Conservation (phyloP, 306 rosid genomes). For the Sesbania bispinosa region DNA sequence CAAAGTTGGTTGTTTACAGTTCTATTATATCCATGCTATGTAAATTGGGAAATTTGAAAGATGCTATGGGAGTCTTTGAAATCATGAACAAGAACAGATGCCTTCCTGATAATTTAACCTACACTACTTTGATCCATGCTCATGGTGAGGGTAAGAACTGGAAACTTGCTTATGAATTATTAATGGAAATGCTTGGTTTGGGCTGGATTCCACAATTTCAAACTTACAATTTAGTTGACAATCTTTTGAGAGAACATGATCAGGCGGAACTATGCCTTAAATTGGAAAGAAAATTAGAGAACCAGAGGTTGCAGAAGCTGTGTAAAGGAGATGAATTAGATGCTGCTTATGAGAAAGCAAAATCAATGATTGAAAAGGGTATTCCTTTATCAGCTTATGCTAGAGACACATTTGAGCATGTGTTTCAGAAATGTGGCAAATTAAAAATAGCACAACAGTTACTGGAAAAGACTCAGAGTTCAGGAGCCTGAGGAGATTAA, state of each 20-base stretch:
- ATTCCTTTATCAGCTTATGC: slow-evolving; percentile 50
- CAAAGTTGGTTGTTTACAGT: slow-evolving; percentile 57
- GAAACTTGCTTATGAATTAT: slow-evolving; percentile 45
- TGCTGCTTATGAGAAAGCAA: slow-evolving; percentile 57
- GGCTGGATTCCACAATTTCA: slow-evolving; percentile 54
- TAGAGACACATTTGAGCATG: slow-evolving; percentile 49
- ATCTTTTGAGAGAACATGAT: slow-evolving; percentile 52
- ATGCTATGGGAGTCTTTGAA: slow-evolving; percentile 52
- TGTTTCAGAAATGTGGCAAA: slow-evolving; percentile 51
- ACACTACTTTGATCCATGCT: slow-evolving; percentile 58
- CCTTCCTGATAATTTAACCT: slow-evolving; percentile 55
- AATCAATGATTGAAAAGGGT: slow-evolving; percentile 55
- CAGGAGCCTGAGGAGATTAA: slow-evolving; percentile 5
- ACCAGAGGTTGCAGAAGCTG: slow-evolving; percentile 54
- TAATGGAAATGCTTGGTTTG: slow-evolving; percentile 60
- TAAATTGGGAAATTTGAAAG: slow-evolving; percentile 51
- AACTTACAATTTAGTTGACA: slow-evolving; percentile 43
- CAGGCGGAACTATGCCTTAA: slow-evolving; percentile 42
- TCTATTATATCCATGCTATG: slow-evolving; percentile 58
- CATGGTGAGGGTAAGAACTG: slow-evolving; percentile 49
- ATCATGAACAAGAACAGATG: slow-evolving; percentile 65
- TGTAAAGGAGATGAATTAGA: slow-evolving; percentile 47
- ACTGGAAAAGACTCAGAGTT: slow-evolving; percentile 34
- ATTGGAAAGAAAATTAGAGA: slow-evolving; percentile 55
- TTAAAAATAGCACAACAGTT: slow-evolving; percentile 46